These are phyloP conservation scores for Arabidopsis hybrid DNA, from an alignment of 441 rosid genomes.

Conservation along the genomic window DNA sequence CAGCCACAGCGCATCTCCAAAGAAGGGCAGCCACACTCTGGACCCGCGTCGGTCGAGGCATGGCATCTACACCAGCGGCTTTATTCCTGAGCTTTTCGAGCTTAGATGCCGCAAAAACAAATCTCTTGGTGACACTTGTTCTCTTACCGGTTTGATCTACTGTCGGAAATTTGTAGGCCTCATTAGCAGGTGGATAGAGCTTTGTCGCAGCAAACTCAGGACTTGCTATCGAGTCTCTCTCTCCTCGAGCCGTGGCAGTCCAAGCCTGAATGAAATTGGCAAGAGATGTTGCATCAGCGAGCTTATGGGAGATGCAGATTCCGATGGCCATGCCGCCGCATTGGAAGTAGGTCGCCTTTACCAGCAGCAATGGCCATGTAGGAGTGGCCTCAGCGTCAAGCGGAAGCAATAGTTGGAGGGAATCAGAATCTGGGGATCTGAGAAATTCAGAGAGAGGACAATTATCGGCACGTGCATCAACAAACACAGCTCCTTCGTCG, in stretches of 20 bases:
- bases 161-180: no score
- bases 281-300: slow-evolving; percentile 59
- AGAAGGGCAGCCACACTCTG: slow-evolving; percentile 5
- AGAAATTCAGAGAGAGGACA: slow-evolving; percentile 38
- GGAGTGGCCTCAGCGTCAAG: slow-evolving; percentile 34
- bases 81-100: slow-evolving; percentile 23
- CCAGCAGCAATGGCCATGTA: slow-evolving; percentile 43
- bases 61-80: neutral
- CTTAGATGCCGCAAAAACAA: slow-evolving; percentile 27
- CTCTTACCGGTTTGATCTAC: neutral
- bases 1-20: neutral
- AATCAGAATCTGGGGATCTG: slow-evolving; percentile 39
- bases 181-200: neutral
- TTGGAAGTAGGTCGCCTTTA: slow-evolving; percentile 54
- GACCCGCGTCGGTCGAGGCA: slow-evolving; percentile 35
- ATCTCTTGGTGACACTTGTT: slow-evolving; percentile 31
- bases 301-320: slow-evolving; percentile 56
- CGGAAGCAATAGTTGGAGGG: slow-evolving; percentile 47
- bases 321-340: slow-evolving; percentile 63
- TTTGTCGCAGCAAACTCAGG: neutral
- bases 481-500: slow-evolving; percentile 56
- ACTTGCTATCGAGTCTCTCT: neutral
- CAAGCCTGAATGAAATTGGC: slow-evolving; percentile 54
- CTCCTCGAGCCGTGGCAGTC: slow-evolving; percentile 46
- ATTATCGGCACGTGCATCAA: slow-evolving; percentile 44